Evolutionary conservation across 306 rosid species (phyloP).

Genomic region (Vigna reflexopilosa): DNA sequence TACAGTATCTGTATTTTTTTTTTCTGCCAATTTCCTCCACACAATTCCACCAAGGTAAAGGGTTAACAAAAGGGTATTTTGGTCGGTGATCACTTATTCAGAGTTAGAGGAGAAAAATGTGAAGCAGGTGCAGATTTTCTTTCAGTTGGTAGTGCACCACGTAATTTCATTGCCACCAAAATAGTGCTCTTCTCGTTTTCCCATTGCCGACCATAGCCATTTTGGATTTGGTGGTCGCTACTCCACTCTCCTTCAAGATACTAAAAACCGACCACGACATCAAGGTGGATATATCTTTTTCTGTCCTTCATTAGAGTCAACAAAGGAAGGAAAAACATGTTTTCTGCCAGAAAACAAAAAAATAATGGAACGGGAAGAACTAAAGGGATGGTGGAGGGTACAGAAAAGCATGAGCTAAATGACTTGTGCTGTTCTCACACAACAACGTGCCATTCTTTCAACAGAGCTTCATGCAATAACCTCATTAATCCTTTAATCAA

Average conservation of each 20-base stretch:
- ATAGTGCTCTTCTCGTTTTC: not conserved
- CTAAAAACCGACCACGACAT: not conserved
- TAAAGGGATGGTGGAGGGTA: not conserved
- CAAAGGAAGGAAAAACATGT: not conserved
- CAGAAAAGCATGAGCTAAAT: not conserved
- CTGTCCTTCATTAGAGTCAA: not conserved
- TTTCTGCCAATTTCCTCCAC: not conserved
- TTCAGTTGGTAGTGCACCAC: not conserved
- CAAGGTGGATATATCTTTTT: not conserved
- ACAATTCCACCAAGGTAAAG: not conserved
- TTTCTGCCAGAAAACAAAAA: not conserved
- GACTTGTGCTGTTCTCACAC: constrained; percentile 12
- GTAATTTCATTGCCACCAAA: not conserved
- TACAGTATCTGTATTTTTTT: no score
- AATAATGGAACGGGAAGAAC: not conserved
- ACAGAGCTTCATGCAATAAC: not conserved
- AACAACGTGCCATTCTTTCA: constrained; percentile 32
- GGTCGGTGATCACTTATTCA: not conserved
- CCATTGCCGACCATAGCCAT: not conserved
- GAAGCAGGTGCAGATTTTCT: constrained; percentile 9
- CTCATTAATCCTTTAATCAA: not conserved
- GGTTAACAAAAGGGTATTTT: not conserved
- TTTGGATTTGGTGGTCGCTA: not conserved
- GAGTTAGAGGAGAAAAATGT: not conserved
- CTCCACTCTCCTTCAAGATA: not conserved